Percentiles rank a stretch among this genome's conserved stretches.
Evolutionary conservation across 164 flowering plant genomes (phyloP).

Genomic region (Akebia trifoliata): DNA sequence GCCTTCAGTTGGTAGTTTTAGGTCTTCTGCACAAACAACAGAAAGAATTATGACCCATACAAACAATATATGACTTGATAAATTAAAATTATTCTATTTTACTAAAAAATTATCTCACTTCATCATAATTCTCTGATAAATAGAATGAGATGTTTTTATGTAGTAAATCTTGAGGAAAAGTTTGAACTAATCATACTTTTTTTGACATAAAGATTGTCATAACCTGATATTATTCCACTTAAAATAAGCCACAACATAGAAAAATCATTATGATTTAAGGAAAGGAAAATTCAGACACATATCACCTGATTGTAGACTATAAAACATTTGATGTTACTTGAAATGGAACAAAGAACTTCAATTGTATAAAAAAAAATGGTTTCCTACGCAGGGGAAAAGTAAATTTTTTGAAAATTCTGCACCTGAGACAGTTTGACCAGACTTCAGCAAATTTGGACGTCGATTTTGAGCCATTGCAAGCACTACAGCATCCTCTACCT

Average conservation of each 20-base stretch:
- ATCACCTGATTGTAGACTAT: not conserved
- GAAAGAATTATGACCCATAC: not conserved
- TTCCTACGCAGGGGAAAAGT: not conserved
- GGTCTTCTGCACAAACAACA: slow-evolving; percentile 25
- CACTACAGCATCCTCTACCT: slow-evolving; percentile 81
- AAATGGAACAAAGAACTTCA: not conserved
- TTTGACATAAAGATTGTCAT: no score
- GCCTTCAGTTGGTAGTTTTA: slow-evolving; percentile 56
- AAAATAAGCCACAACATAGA: not conserved
- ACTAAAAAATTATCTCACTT: not conserved
- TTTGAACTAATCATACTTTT: not conserved
- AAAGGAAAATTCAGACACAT: not conserved
- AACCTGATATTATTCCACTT: not conserved
- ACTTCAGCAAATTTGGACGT: slow-evolving; percentile 32
- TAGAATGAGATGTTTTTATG: not conserved
- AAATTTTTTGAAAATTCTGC: not conserved
- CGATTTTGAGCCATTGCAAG: slow-evolving; percentile 68
- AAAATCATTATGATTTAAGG: not conserved
- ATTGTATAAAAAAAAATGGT: not conserved
- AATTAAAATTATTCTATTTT: no score
- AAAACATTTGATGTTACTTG: not conserved
- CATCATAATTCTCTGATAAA: not conserved
- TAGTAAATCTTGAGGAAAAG: not conserved
- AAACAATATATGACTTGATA: no score
- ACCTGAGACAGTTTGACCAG: slow-evolving; percentile 29